Evolutionary conservation across 2,329 filamentous ascomycete species (phyloP).

Genomic region (Colletotrichum sp.): DNA sequence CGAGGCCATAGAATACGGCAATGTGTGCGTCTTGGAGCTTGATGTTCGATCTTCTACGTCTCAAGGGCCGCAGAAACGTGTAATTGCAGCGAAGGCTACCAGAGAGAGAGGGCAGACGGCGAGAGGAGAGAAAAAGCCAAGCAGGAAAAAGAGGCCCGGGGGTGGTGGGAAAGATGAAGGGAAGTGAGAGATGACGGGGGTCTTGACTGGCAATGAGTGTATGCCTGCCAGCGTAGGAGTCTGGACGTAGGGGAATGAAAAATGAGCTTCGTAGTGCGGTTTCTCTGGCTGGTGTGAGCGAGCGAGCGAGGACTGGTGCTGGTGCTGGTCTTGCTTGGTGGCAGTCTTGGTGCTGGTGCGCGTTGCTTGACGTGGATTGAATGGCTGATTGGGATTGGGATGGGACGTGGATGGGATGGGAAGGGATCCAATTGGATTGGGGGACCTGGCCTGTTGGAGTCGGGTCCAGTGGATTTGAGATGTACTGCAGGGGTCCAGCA

Average conservation of each 20-base stretch:
- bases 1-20: not conserved
- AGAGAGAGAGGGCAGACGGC: not conserved
- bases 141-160: not conserved
- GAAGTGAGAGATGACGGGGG: not conserved
- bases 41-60: not conserved
- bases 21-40: not conserved
- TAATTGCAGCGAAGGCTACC: not conserved
- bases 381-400: not conserved
- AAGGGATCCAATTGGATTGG: not conserved
- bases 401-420: not conserved
- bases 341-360: not conserved
- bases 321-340: not conserved
- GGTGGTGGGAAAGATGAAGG: slow-evolving; percentile 6
- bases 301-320: not conserved
- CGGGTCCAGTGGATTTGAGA: not conserved
- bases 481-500: slow-evolving; percentile 14
- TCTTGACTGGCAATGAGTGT: not conserved
- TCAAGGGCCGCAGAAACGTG: not conserved
- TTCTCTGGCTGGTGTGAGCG: not conserved
- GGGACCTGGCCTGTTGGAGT: not conserved
- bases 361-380: not conserved
- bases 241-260: not conserved
- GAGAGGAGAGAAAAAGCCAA: not conserved
- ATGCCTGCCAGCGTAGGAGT: not conserved
- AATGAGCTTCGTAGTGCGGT: not conserved